Percentiles rank a stretch among this genome's conserved stretches.
Evolutionary conservation across 768 basidiomycete species (phyloP).

Genomic region (Boletus speciosus): DNA sequence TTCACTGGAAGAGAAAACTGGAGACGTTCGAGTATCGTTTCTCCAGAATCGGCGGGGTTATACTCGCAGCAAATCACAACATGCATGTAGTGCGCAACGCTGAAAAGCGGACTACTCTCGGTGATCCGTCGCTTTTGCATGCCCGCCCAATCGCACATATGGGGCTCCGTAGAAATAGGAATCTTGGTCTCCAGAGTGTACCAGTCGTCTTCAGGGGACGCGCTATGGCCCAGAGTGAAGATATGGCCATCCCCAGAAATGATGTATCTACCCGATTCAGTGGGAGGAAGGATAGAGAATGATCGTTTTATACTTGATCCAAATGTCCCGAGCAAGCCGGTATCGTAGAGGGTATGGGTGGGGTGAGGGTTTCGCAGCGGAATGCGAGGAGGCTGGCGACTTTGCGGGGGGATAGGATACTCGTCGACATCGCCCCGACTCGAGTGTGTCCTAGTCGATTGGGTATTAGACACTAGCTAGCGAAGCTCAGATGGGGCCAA

Average conservation of each 20-base stretch:
- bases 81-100: conserved; percentile 49
- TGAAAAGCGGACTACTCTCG: conserved; percentile 52
- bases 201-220: conserved; percentile 20
- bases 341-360: conserved; percentile 42
- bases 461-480: conserved; percentile 7
- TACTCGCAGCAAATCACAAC: conserved; percentile 59
- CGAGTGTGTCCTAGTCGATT: conserved; percentile 37
- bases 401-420: conserved; percentile 54
- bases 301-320: conserved; percentile 29
- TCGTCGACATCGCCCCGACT: conserved; percentile 39
- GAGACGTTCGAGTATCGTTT: conserved; percentile 23
- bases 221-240: conserved; percentile 35
- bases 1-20: conserved; percentile 47
- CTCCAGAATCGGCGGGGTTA: conserved; percentile 38
- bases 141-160: conserved; percentile 30
- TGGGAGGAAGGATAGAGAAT: conserved; percentile 48
- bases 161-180: conserved; percentile 15
- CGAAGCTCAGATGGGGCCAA: conserved; percentile 17
- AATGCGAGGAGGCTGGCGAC: conserved; percentile 60
- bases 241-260: conserved; percentile 50
- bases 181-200: conserved; percentile 25
- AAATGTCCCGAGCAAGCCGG: conserved; percentile 36
- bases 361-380: conserved; percentile 57
- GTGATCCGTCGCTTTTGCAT: conserved; percentile 39
- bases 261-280: conserved; percentile 44